These are phyloP conservation scores for Phytophthora vignae DNA, from an alignment of 352 stramenopile genomes.

Conservation along the genomic window DNA sequence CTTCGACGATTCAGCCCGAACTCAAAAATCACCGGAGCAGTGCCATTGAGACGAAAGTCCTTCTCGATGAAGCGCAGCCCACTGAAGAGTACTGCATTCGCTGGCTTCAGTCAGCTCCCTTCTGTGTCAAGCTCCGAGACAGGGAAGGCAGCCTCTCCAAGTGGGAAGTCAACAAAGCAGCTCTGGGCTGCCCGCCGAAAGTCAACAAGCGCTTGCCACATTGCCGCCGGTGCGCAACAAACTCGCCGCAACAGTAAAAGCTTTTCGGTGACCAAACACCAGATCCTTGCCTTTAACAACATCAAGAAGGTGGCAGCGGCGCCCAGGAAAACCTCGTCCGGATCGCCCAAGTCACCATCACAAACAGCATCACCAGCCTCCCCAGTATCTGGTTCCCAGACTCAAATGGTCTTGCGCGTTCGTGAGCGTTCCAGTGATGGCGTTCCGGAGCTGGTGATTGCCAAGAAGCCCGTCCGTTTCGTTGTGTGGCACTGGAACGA, in stretches of 20 bases:
- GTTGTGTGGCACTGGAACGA: conserved; percentile 76
- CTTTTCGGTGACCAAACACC: conserved; percentile 35
- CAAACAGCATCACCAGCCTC: conserved; percentile 17
- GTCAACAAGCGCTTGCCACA: conserved; percentile 58
- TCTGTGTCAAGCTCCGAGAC: conserved; percentile 8
- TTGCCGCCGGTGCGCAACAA: neutral
- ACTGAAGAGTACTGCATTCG: conserved; percentile 39
- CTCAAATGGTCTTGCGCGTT: conserved; percentile 67
- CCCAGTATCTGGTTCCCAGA: conserved; percentile 31
- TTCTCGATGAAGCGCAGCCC: conserved; percentile 77
- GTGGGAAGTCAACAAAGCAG: conserved; percentile 18
- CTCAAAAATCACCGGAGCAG: conserved; percentile 43
- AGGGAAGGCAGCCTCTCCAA: conserved; percentile 10
- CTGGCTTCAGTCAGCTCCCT: conserved; percentile 3
- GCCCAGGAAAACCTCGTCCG: conserved; percentile 13
- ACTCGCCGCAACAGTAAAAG: conserved; percentile 30
- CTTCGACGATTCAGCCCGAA: conserved; percentile 42
- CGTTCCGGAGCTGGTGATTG: conserved; percentile 68
- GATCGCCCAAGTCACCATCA: conserved; percentile 14
- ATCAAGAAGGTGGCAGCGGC: conserved; percentile 24
- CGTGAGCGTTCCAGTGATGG: conserved; percentile 57
- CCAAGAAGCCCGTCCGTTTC: conserved; percentile 56
- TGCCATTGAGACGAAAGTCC: conserved; percentile 65
- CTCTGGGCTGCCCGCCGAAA: conserved; percentile 57
- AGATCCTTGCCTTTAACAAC: conserved; percentile 25